phyloP scores from a whole-genome alignment of 208 protist species.

The Kentomonas sorsogonicus region DNA sequence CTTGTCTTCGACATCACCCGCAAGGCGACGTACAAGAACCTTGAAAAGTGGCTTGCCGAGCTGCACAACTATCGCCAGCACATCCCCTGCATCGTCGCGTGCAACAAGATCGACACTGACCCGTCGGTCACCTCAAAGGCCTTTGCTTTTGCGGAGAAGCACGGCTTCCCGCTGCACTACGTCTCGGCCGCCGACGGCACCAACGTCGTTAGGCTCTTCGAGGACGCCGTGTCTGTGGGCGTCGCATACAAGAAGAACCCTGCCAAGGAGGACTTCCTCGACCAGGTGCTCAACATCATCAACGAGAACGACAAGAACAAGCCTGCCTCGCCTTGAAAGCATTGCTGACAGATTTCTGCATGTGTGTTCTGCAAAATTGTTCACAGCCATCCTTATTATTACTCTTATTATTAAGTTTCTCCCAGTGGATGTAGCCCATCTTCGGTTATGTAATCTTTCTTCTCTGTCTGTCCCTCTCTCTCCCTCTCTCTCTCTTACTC shows the following conservation, averaged over 20 bases:
- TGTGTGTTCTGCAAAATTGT: no score
- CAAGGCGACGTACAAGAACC: slow-evolving; percentile 95
- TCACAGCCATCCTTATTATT: no score
- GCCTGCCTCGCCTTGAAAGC: background rate
- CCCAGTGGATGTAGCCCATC: no score
- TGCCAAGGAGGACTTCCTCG: slow-evolving; percentile 78
- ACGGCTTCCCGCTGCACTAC: slow-evolving; percentile 90
- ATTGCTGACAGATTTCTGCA: background rate
- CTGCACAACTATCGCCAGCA: slow-evolving; percentile 87
- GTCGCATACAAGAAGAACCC: slow-evolving; percentile 87
- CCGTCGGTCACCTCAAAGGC: slow-evolving; percentile 70
- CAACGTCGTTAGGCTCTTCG: slow-evolving; percentile 92
- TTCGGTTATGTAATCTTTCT: no score
- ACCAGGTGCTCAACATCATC: slow-evolving; percentile 78
- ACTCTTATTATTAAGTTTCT: no score
- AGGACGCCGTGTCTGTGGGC: slow-evolving; percentile 68
- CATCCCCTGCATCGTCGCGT: slow-evolving; percentile 91
- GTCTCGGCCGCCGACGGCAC: slow-evolving; percentile 93
- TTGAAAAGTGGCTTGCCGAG: slow-evolving; percentile 93
- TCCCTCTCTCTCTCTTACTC: no score
- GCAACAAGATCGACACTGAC: slow-evolving; percentile 95
- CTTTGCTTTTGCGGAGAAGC: slow-evolving; percentile 93
- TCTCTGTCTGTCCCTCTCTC: no score
- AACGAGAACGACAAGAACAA: slow-evolving; percentile 29
- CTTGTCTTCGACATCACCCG: slow-evolving; percentile 93